These are phyloP conservation scores for Cladobotryum mycophilum DNA, from an alignment of 2,329 filamentous ascomycete genomes.

Conservation along the genomic window DNA sequence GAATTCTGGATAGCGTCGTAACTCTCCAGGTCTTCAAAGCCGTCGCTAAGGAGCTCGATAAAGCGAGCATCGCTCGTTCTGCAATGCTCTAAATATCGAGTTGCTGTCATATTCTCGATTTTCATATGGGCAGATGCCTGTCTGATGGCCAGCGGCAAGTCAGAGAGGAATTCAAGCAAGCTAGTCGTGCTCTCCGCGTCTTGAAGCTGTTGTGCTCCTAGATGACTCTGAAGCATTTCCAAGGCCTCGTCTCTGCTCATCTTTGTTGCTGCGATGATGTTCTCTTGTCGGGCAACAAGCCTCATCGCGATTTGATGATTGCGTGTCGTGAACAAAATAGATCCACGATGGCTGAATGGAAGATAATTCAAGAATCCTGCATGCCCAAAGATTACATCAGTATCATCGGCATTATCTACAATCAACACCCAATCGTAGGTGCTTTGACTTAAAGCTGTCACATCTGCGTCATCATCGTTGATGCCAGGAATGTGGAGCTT, in stretches of 20 bases:
- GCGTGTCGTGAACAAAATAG: conserved; percentile 14
- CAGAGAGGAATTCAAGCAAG: conserved; percentile 24
- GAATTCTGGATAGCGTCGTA: conserved; percentile 23
- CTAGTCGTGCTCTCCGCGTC: conserved; percentile 14
- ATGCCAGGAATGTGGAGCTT: conserved; percentile 21
- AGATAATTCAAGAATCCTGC: conserved; percentile 1
- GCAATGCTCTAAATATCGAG: conserved; percentile 21
- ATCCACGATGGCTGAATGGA: conserved; percentile 12
- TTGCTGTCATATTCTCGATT: conserved; percentile 17
- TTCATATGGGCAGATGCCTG: conserved; percentile 32
- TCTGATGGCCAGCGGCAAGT: conserved; percentile 30
- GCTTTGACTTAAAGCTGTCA: conserved; percentile 24
- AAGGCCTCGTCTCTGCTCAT: conserved; percentile 18
- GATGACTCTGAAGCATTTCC: conserved; percentile 16
- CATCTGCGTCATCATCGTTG: conserved; percentile 25
- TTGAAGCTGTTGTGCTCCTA: conserved; percentile 15
- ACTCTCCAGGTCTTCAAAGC: conserved; percentile 24
- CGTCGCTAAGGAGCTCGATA: conserved; percentile 21
- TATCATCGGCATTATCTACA: conserved; percentile 40
- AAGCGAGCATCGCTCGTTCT: conserved; percentile 15
- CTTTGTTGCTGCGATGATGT: conserved; percentile 16
- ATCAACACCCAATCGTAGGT: conserved; percentile 34
- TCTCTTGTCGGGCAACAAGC: conserved; percentile 5
- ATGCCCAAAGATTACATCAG: conserved; percentile 21
- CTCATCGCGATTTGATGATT: conserved; percentile 6